Base-by-base conservation (phyloP, 495 filamentous ascomycete genomes). In the Mytilinidion resinicola region DNA sequence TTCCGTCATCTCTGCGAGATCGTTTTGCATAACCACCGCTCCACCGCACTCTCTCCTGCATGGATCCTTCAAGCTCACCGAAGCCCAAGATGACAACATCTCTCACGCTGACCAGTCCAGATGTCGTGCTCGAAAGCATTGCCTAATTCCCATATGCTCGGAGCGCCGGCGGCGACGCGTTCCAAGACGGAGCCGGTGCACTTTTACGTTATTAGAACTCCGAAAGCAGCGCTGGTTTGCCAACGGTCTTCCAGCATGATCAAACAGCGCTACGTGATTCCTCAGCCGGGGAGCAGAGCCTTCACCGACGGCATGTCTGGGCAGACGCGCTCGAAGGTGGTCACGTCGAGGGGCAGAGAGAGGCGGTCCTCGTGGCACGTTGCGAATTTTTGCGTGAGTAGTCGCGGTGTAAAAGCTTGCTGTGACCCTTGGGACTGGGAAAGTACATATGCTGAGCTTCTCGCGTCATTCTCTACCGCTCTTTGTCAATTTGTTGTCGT, bases 181-280 rank as follows among this genome's bases (percentile, higher is more conserved):
- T 54, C 53, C 62, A 52, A 49, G 62, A 49, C 57, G 19, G 14
- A 21, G 57, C 35, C 52, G 15, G 9, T 20, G 25, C 14, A 17
- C 39, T 55, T 21, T 55, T 64, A 64, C 53, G 53, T 60, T 56
- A 64, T 55, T 30, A 57, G 34, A 56, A 64, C 55, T 61, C 62
- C 62, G 53, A 56, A 64, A 64, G 57, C 57, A 64, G 60, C 56
- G 14, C 49, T 20, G 51, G 42, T 46, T 46, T 20, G 42, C 42
- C 15, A 15, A 30, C 25, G 25, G 6, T 30, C 3, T 12, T 12
- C 15, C 42, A 49, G 46, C 46, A 49, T 49, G 46, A 49, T 49
- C 46, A 14, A 49, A 25, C 46, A 49, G 9, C 21, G 46, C 46
- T 49, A 14, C 46, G 9, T 25, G 21, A 49, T 25, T 49, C 21